Evolutionary conservation across 306 rosid species (phyloP), one percentile per base, ranked within the genome.

Genomic region (Rosa rugosa): DNA sequence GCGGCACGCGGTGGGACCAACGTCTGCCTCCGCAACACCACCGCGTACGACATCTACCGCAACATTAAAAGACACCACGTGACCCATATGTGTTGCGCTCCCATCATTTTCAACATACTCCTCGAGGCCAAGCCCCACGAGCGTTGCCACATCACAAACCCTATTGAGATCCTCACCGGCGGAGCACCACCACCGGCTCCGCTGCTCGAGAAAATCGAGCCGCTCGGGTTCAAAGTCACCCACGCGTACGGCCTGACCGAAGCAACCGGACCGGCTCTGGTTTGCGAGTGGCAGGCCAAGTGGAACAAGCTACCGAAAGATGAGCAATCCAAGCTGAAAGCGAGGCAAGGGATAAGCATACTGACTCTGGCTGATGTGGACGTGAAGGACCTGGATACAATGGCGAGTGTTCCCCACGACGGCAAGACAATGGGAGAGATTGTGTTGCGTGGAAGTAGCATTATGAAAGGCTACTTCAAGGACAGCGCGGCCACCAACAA

Each of bases 61-160:
- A 91, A 72, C 83, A 85, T 94, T 11, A 70, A 51, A 6, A 36
- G 73, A 41, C 93, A 92, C 63, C 67, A 80, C 1, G 99, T 91
- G 16, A 92, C 99, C 2, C 99, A 92, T 80, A 94, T 94, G 99
- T 94, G 99, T 45, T 92, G 97, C 10, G 99, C 99, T 0, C 99
- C 99, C 0, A 88, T 94, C 7, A 77, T 94, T 7, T 94, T 94
- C 86, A 91, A 88, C 80, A 83, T 91, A 53, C 81, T 94, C 17
- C 72, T 94, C 0, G 93, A 87, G 3, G 93, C 94, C 0, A 83
- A 88, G 5, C 45, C 70, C 1, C 64, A 64, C 0, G 92, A 89
- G 2, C 78, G 83, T 3, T 70, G 56, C 4, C 13, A 18, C 20
- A 25, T 92, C 2, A 41, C 34, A 1, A 23, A 81, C 0, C 78